phyloP scores from a whole-genome alignment of 306 rosid genomes.

The Trifolium pratense region DNA sequence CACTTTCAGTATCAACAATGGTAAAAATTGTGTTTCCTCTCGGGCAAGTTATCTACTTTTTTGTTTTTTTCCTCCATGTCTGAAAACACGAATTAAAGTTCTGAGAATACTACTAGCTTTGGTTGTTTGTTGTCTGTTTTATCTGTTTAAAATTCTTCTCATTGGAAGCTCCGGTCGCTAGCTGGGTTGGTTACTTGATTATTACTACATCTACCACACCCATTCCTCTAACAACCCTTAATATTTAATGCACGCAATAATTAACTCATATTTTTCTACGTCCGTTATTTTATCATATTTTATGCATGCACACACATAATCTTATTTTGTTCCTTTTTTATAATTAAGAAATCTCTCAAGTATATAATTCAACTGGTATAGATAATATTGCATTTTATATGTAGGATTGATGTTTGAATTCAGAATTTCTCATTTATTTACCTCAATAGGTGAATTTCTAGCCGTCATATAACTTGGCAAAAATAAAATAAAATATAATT shows the following conservation, averaged over 20 bases:
- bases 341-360: too few relatives aligned
- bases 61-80: slow-evolving; percentile 22
- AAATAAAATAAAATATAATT: too few relatives aligned
- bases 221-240: background rate
- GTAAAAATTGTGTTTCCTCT: slow-evolving; percentile 37
- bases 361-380: too few relatives aligned
- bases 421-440: too few relatives aligned
- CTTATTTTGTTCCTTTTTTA: too few relatives aligned
- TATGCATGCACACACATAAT: too few relatives aligned
- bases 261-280: background rate
- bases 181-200: slow-evolving; percentile 9
- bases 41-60: slow-evolving; percentile 36
- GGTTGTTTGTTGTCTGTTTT: slow-evolving; percentile 43
- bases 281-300: background rate
- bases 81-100: slow-evolving; percentile 30
- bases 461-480: too few relatives aligned
- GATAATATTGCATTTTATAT: too few relatives aligned
- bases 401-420: too few relatives aligned
- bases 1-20: background rate
- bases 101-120: slow-evolving; percentile 13
- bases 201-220: background rate
- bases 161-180: slow-evolving; percentile 27
- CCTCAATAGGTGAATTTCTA: too few relatives aligned
- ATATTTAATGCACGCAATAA: too few relatives aligned
- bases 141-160: slow-evolving; percentile 5